Base-by-base conservation (phyloP, 1,284 basidiomycete genomes). In the Phaffia rhodozyma region DNA sequence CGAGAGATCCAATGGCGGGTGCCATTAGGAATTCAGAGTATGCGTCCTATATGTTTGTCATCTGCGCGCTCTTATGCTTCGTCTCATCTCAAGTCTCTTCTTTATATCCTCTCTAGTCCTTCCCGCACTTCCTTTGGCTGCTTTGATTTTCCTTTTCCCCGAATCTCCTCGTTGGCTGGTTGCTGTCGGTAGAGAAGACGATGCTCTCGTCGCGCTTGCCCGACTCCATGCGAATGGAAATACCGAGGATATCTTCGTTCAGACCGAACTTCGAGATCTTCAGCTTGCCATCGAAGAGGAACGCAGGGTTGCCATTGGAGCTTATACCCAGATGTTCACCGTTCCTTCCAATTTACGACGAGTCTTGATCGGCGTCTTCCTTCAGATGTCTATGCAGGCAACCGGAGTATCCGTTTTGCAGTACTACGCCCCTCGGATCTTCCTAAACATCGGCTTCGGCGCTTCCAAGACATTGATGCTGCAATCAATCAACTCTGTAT, bases 401-500 rank as follows among this genome's bases (percentile, higher is more conserved):
- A 80, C 79, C 2, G 79, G 79, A 69, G 79, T 80, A n/a, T 78
- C 76, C 27, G 75, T 75, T 51, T 78, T 80, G 61, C 79, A 81
- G 67, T 80, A 80, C 73, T 80, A 69, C 60, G 60, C 65, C 38
- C 61, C 62, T 7, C 43, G 34, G 2, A 69, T 71, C 62, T 68
- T 69, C 43, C 62, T 38, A 13, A 66, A 67, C 20, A 66, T 84
- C 76, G 76, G 79, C 71, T 71, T 80, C 79, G 53, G 79, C 75
- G 65, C 78, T 50, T 55, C 70, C 43, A 56, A 79, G 59, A 71
- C 83, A 55, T 78, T 85, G 25, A 75, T 83, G 30, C 80, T 85
- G 71, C 82, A 84, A 72, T 80, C 79, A 7, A 81, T 84, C 71
- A 84, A 83, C 75, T 81, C 79, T 55, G 75, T 84, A 63, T 80